Conservation (phyloP, 192 early-diverging fungal genomes). For the Rhizoclosmatium globosum region DNA sequence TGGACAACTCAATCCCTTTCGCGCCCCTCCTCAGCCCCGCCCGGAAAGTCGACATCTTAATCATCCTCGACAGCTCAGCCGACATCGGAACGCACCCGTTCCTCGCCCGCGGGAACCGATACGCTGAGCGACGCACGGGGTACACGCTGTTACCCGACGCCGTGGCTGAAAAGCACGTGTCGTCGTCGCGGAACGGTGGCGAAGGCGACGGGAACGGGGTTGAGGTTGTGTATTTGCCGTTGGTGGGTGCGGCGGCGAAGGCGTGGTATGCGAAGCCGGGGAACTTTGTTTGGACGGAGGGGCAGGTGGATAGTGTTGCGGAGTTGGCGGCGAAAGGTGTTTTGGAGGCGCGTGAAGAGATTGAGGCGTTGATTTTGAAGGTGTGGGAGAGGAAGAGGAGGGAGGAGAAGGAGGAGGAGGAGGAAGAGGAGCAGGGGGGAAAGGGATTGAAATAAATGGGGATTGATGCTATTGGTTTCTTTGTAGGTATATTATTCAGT, state of each 20-base stretch:
- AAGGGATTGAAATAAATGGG: no score
- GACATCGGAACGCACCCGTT: conserved; percentile 47
- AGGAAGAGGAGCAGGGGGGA: no score
- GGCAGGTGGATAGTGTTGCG: conserved; percentile 29
- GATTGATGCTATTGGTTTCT: no score
- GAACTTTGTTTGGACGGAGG: conserved; percentile 34
- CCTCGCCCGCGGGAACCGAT: conserved; percentile 33
- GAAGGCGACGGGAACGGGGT: not conserved
- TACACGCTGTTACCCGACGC: not conserved
- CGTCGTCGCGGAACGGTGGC: not conserved
- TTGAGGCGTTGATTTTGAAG: not conserved
- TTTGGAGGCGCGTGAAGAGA: not conserved
- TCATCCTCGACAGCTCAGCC: conserved; percentile 40
- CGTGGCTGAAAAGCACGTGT: not conserved
- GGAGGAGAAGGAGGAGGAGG: no score
- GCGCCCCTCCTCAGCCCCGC: conserved; percentile 41
- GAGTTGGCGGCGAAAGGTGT: conserved; percentile 6
- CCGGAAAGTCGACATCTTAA: conserved; percentile 44
- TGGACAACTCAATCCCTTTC: conserved; percentile 57
- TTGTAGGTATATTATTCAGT: no score
- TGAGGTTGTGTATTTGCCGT: conserved; percentile 33
- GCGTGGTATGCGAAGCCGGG: conserved; percentile 32
- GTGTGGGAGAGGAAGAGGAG: conserved; percentile 19
- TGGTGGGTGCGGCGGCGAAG: conserved; percentile 21
- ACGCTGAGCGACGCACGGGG: conserved; percentile 8